Percentiles rank a stretch among this genome's conserved stretches.
Conservation (phyloP, 768 basidiomycete species). For the Gloeostereum incarnatum region DNA sequence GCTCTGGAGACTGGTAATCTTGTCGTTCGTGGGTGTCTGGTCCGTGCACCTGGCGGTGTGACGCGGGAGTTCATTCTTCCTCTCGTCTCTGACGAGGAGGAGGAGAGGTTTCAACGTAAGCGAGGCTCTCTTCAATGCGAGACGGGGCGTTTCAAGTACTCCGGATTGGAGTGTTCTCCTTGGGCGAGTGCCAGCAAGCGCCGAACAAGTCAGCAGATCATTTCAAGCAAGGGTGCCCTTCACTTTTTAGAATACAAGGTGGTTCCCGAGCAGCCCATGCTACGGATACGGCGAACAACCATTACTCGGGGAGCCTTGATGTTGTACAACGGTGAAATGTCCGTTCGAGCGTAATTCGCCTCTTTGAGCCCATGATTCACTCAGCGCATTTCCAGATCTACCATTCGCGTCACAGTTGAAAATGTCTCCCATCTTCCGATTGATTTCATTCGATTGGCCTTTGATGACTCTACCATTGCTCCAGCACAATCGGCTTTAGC, state of each 20-base stretch:
- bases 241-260: conserved; percentile 76
- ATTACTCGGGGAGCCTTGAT: conserved; percentile 90
- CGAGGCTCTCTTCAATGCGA: conserved; percentile 59
- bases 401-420: conserved; percentile 79
- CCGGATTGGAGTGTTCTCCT: conserved; percentile 62
- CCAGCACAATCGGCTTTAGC: conserved; percentile 68
- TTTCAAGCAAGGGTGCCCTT: conserved; percentile 18
- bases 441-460: conserved; percentile 78
- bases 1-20: conserved; percentile 60
- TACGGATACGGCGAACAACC: conserved; percentile 82
- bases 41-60: conserved; percentile 68
- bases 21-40: conserved; percentile 66
- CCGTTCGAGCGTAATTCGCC: conserved; percentile 19
- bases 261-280: conserved; percentile 77
- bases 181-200: conserved; percentile 46
- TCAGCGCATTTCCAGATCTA: conserved; percentile 43
- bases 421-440: conserved; percentile 79
- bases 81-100: conserved; percentile 61
- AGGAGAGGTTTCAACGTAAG: conserved; percentile 44
- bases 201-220: conserved; percentile 15
- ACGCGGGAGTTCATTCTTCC: conserved; percentile 71
- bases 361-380: conserved; percentile 2
- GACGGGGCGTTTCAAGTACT: conserved; percentile 59
- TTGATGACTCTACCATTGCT: conserved; percentile 83
- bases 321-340: conserved; percentile 94